Evolutionary conservation across 805 yeast species (phyloP).

Genomic region (Kazachstania kunashirensis): DNA sequence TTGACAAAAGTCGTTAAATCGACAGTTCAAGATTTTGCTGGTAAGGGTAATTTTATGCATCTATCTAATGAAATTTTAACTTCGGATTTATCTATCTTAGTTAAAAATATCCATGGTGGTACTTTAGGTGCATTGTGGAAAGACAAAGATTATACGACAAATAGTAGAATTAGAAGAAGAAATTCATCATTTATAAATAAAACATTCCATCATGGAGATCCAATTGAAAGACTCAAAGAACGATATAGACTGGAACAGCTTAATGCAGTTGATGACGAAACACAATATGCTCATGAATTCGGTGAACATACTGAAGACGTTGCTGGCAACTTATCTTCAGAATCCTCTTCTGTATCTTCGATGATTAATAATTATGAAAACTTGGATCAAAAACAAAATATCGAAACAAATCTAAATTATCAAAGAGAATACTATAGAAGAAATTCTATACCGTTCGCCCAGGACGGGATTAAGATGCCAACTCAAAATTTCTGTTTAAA

Average conservation of each 20-base stretch:
- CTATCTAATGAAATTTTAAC: slow-evolving; percentile 33
- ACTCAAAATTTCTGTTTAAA: slow-evolving; percentile 2
- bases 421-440: slow-evolving; percentile 22
- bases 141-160: slow-evolving; percentile 38
- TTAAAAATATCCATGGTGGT: slow-evolving; percentile 27
- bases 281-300: background rate
- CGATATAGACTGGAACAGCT: slow-evolving; percentile 2
- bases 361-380: slow-evolving; percentile 22
- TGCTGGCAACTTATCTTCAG: background rate
- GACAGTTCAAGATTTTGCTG: slow-evolving; percentile 58
- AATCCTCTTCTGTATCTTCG: slow-evolving; percentile 10
- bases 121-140: slow-evolving; percentile 38
- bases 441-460: slow-evolving; percentile 18
- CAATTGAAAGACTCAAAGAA: slow-evolving; percentile 4
- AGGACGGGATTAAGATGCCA: slow-evolving; percentile 6
- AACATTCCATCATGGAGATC: slow-evolving; percentile 18
- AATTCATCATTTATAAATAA: slow-evolving; percentile 12
- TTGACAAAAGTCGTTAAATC: slow-evolving; percentile 60
- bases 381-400: slow-evolving; percentile 11
- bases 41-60: slow-evolving; percentile 30
- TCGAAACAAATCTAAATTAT: slow-evolving; percentile 13
- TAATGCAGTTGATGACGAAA: slow-evolving; percentile 7
- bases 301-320: background rate
- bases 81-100: slow-evolving; percentile 29
- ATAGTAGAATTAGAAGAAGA: slow-evolving; percentile 10